A percentile compares a stretch with the other conserved stretches of the same genome.
Conservation (phyloP, 306 rosid species). For the Ceratonia siliqua region DNA sequence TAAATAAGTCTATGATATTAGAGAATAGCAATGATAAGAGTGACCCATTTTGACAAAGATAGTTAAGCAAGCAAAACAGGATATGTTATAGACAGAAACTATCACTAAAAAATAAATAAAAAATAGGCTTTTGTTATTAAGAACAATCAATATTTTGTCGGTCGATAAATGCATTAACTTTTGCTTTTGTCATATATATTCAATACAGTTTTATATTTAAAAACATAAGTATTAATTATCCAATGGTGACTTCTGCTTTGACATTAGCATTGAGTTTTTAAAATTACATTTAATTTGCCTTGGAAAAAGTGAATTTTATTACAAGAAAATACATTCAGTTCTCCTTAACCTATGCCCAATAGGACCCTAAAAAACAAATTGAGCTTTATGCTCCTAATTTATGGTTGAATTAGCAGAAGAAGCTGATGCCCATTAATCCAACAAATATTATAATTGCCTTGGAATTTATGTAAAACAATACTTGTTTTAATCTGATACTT, state of each 20-base stretch:
- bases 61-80: slow-evolving; percentile 18
- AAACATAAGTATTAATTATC: not conserved
- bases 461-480: not conserved
- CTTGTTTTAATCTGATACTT: not conserved
- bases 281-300: not conserved
- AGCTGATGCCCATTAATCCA: not conserved
- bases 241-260: not conserved
- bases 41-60: slow-evolving; percentile 11
- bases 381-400: not conserved
- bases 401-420: not conserved
- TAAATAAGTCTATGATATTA: slow-evolving; percentile 3
- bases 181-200: not conserved
- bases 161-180: not conserved
- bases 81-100: not conserved
- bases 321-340: not conserved
- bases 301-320: not conserved
- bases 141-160: not conserved
- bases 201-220: not conserved
- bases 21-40: slow-evolving; percentile 8
- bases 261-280: not conserved
- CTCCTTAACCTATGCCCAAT: not conserved
- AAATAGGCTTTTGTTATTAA: not conserved
- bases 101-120: not conserved
- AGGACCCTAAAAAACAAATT: not conserved
- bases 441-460: not conserved